These are phyloP conservation scores for Claviceps citrina DNA, from an alignment of 2,329 filamentous ascomycete species.

Conservation along the genomic window DNA sequence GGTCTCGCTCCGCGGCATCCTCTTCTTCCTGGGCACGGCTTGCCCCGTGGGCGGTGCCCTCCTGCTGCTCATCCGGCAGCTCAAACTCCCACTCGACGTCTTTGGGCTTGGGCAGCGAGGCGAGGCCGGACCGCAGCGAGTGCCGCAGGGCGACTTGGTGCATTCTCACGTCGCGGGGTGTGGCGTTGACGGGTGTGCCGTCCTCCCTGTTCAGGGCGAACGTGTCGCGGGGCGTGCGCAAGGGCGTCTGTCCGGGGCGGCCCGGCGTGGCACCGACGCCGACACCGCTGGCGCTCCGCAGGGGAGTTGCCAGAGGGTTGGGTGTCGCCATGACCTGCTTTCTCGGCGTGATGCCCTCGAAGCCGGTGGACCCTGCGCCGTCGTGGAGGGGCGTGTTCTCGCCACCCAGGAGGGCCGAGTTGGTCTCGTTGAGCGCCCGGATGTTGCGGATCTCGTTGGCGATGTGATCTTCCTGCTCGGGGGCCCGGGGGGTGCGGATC, in stretches of 20 bases:
- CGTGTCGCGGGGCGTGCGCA: conserved; percentile 77
- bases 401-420: conserved; percentile 82
- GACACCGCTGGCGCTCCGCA: conserved; percentile 49
- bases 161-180: conserved; percentile 59
- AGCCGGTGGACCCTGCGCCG: conserved; percentile 68
- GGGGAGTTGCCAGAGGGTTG: conserved; percentile 85
- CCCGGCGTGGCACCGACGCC: conserved; percentile 54
- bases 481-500: conserved; percentile 80
- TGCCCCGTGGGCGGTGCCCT: conserved; percentile 29
- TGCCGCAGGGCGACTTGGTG: conserved; percentile 53
- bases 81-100: conserved; percentile 91
- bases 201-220: conserved; percentile 68
- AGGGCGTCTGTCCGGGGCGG: conserved; percentile 62
- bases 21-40: conserved; percentile 41
- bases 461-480: conserved; percentile 85
- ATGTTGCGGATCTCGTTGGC: conserved; percentile 96
- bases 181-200: conserved; percentile 53
- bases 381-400: conserved; percentile 85
- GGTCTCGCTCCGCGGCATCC: conserved; percentile 58
- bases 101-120: conserved; percentile 78
- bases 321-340: conserved; percentile 76
- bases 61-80: conserved; percentile 65
- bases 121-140: conserved; percentile 57
- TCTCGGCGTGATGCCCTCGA: conserved; percentile 69
- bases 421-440: conserved; percentile 76